Evolutionary conservation across 139 green algal species (phyloP), one percentile per base, ranked within the genome.

Genomic region (Coccomyxa sp.): DNA sequence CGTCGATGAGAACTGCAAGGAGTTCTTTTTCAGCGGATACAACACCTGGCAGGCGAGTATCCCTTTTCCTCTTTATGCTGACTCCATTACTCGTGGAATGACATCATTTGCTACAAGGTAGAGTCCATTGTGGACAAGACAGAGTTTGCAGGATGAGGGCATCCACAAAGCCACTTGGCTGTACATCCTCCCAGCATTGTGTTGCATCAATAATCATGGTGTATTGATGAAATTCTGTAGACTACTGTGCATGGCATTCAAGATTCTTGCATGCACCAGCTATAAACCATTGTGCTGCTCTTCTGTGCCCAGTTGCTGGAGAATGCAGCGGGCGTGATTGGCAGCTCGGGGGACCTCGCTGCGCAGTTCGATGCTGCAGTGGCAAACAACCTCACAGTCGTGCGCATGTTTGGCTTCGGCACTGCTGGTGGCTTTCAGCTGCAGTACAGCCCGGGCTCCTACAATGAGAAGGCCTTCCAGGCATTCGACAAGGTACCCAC

Each of bases 401-500:
- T 89, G 0, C 83, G 86, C 30, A 67, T 83, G 30, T 89, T 89
- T 88, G 86, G 84, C 51, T 86, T 58, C 11, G 86, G 86, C 51
- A 60, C 77, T 0, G 68, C 57, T 1, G 51, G 67, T 0, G 81
- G 89, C 79, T 79, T 90, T n/a, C 57, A 76, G 15, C 80, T 90
- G 18, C 80, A 86, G 30, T 77, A 83, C 3, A 27, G 71, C 21
- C 89, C 90, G 13, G 92, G 91, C 21, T 58, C 82, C 85, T 94
- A 93, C 67, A 76, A 90, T 58, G 90, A 94, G 82, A 58, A 85
- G n/a, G 88, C 79, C 1, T 87, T 96, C 30, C 21, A 77, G 17
- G 89, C 85, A 0, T 84, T 96, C 77, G 93, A 96, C 83, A 90
- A 81, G 58, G 63, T 71, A 71, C 63, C 63, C 63, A 71, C 63